Conservation (phyloP, 1,139 yeast species). For the Geotrichum macrosporum region DNA sequence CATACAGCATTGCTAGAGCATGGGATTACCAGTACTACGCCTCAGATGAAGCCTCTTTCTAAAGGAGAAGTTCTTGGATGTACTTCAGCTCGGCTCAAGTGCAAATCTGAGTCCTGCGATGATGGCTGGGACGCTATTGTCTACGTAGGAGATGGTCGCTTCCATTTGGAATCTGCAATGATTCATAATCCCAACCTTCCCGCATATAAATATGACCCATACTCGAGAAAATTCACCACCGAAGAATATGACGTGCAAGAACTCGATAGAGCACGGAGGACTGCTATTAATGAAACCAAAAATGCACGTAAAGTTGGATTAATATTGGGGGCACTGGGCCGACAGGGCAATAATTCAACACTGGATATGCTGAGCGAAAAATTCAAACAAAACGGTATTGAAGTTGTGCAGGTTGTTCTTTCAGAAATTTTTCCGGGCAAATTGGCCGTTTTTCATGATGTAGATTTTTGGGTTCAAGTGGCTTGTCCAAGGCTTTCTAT, state of each 20-base stretch:
- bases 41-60: conserved; percentile 88
- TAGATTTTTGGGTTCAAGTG: conserved; percentile 94
- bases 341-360: conserved; percentile 88
- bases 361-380: conserved; percentile 57
- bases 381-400: conserved; percentile 52
- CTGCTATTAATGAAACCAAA: conserved; percentile 62
- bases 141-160: conserved; percentile 93
- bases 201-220: conserved; percentile 93
- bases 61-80: conserved; percentile 97
- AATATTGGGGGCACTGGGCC: conserved; percentile 90
- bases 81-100: conserved; percentile 69
- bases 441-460: conserved; percentile 86
- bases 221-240: conserved; percentile 80
- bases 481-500: conserved; percentile 96
- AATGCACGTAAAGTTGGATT: conserved; percentile 70
- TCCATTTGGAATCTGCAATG: conserved; percentile 94
- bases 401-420: conserved; percentile 74
- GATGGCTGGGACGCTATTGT: conserved; percentile 71
- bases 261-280: conserved; percentile 65
- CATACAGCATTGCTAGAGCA: conserved; percentile 46
- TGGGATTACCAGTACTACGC: conserved; percentile 55
- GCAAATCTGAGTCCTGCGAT: conserved; percentile 37
- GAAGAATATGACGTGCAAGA: conserved; percentile 86
- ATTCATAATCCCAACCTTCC: conserved; percentile 91
- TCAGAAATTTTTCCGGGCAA: conserved; percentile 94